phyloP scores from a whole-genome alignment of 148 eudicot species.

The Polygonum maritimum region DNA sequence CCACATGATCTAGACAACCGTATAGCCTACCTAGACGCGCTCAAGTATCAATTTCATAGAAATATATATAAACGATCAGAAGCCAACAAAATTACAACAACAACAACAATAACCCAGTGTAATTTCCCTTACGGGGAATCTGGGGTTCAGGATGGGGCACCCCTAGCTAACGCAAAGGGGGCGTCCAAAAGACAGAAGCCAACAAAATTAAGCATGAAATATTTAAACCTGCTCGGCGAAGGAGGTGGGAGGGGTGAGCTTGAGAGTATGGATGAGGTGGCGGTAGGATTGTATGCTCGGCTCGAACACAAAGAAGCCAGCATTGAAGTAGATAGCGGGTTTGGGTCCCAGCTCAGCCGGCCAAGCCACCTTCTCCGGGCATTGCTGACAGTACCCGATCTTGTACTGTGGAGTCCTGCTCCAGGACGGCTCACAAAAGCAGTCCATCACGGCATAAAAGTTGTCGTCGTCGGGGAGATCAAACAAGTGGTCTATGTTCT shows the following conservation, averaged over 20 bases:
- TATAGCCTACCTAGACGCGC: too few relatives aligned
- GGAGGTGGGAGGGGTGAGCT: slow-evolving; percentile 21
- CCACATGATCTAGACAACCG: background rate
- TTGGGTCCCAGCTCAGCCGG: slow-evolving; percentile 28
- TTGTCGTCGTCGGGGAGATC: slow-evolving; percentile 31
- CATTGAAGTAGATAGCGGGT: slow-evolving; percentile 33
- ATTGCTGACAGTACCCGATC: slow-evolving; percentile 39
- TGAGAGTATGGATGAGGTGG: slow-evolving; percentile 23
- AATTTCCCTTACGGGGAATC: too few relatives aligned
- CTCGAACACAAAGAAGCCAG: slow-evolving; percentile 33
- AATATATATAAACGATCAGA: too few relatives aligned
- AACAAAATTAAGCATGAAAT: too few relatives aligned
- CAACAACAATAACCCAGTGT: too few relatives aligned
- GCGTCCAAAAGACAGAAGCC: too few relatives aligned
- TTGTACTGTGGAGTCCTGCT: slow-evolving; percentile 26
- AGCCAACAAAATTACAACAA: too few relatives aligned
- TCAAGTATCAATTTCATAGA: too few relatives aligned
- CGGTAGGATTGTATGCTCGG: slow-evolving; percentile 22
- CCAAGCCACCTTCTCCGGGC: slow-evolving; percentile 33
- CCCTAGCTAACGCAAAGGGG: too few relatives aligned
- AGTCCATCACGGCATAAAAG: slow-evolving; percentile 33
- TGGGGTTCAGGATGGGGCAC: too few relatives aligned
- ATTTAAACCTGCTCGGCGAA: slow-evolving; percentile 32
- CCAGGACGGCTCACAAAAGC: slow-evolving; percentile 37
- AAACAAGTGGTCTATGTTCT: slow-evolving; percentile 36